Conservation (phyloP, 2,329 filamentous ascomycete species). For the Fusarium sp. region DNA sequence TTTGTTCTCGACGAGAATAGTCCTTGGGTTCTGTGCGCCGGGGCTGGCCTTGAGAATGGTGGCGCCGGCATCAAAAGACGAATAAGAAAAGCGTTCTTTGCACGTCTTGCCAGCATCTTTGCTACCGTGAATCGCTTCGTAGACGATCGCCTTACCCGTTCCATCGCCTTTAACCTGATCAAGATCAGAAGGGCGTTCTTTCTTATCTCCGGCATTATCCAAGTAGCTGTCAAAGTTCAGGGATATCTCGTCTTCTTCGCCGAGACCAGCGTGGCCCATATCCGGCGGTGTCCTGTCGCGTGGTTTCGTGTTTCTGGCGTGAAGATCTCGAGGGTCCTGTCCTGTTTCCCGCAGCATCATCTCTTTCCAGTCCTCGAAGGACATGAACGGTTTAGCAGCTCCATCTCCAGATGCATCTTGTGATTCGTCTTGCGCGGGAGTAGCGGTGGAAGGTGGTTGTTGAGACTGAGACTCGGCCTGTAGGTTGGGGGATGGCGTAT, state of each 20-base stretch:
- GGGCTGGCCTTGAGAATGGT: constrained; percentile 91
- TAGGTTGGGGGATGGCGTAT: constrained; percentile 17
- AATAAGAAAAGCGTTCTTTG: constrained; percentile 97
- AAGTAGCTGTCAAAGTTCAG: constrained; percentile 61
- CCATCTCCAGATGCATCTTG: constrained; percentile 39
- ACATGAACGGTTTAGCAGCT: constrained; percentile 74
- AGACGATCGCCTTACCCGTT: constrained; percentile 55
- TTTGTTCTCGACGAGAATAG: constrained; percentile 94
- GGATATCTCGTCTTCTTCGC: constrained; percentile 87
- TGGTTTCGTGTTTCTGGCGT: constrained; percentile 69
- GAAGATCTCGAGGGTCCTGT: constrained; percentile 74
- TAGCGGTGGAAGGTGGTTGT: constrained; percentile 3
- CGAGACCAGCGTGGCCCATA: constrained; percentile 80
- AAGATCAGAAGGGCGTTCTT: constrained; percentile 4
- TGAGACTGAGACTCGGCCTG: constrained; percentile 12
- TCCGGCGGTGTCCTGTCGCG: constrained; percentile 63
- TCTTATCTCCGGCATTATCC: constrained; percentile 35
- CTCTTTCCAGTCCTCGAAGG: constrained; percentile 98
- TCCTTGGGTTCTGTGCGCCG: constrained; percentile 86
- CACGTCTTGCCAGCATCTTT: constrained; percentile 97
- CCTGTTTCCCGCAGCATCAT: constrained; percentile 88
- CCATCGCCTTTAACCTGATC: constrained; percentile 32
- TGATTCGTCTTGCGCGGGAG: constrained; percentile 8
- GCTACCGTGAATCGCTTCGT: constrained; percentile 70
- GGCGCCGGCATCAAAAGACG: constrained; percentile 95